Evolutionary conservation across 352 stramenopile species (phyloP).

Genomic region (Phytophthora crassamura): DNA sequence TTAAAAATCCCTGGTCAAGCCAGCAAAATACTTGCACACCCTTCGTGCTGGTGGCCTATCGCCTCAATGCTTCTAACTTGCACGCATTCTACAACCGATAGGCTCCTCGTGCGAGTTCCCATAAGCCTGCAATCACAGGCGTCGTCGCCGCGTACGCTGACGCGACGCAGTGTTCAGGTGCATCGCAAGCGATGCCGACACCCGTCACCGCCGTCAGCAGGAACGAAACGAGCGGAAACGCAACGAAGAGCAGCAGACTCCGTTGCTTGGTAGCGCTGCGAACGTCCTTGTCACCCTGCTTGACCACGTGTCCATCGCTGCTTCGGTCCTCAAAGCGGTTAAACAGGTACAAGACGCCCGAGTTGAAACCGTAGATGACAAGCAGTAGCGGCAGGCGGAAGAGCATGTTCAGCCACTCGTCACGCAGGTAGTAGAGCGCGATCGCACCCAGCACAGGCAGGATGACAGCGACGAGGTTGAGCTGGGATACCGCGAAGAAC

Average conservation of each 20-base stretch:
- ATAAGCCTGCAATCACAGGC: conserved; percentile 43
- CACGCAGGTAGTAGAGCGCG: conserved; percentile 68
- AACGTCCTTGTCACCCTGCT: conserved; percentile 27
- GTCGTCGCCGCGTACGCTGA: conserved; percentile 43
- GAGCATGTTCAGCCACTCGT: conserved; percentile 87
- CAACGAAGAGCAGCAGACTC: conserved; percentile 55
- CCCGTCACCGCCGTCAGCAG: conserved; percentile 64
- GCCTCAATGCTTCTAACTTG: conserved; percentile 28
- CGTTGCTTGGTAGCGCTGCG: conserved; percentile 41
- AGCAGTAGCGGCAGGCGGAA: conserved; percentile 69
- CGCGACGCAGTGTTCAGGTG: conserved; percentile 60
- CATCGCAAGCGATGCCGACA: conserved; percentile 79
- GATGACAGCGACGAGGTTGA: conserved; percentile 68
- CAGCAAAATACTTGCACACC: conserved; percentile 36
- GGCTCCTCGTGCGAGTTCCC: conserved; percentile 44
- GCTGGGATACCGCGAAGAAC: conserved; percentile 69
- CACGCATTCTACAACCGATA: conserved; percentile 59
- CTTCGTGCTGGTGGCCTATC: conserved; percentile 16
- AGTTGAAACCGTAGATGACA: conserved; percentile 82
- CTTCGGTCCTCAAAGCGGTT: conserved; percentile 43
- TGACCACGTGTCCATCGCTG: conserved; percentile 23
- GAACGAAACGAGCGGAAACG: conserved; percentile 71
- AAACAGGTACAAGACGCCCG: conserved; percentile 56
- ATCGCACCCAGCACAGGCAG: conserved; percentile 52
- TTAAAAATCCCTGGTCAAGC: conserved; percentile 29